A percentile compares a stretch with the other conserved stretches of the same genome.
Evolutionary conservation across 73 alveolate genomes (phyloP).

Genomic region (Uronychia binucleata): DNA sequence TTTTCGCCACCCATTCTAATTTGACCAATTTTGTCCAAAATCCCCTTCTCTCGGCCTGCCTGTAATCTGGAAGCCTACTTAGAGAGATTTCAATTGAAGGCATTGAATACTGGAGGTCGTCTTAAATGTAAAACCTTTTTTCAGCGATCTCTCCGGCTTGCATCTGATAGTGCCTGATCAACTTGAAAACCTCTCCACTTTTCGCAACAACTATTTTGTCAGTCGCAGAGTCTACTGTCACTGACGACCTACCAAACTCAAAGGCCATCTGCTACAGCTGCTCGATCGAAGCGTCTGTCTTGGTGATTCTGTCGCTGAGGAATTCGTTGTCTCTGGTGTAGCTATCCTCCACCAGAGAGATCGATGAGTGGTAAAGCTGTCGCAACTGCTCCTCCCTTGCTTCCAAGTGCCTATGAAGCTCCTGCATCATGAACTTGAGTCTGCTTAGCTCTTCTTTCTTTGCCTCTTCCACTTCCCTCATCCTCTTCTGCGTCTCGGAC

Average conservation of each 20-base stretch:
- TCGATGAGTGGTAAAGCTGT: background rate
- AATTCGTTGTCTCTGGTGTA: background rate
- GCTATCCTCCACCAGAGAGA: background rate
- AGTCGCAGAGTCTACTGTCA: background rate
- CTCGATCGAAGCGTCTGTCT: background rate
- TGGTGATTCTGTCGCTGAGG: background rate
- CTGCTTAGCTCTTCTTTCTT: conserved; percentile 33
- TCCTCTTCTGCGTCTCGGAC: conserved; percentile 20
- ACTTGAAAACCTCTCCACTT: background rate
- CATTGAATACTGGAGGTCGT: background rate
- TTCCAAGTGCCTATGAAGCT: conserved; percentile 22
- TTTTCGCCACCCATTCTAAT: too few species aligned
- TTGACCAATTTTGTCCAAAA: too few species aligned
- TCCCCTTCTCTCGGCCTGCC: too few species aligned
- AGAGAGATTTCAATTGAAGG: background rate
- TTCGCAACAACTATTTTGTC: background rate
- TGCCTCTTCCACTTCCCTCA: conserved; percentile 19
- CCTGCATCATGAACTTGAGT: conserved; percentile 21
- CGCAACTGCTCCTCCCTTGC: conserved; percentile 25
- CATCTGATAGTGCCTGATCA: background rate
- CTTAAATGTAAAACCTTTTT: background rate
- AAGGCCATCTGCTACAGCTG: background rate
- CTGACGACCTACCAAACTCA: background rate
- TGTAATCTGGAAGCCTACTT: too few species aligned
- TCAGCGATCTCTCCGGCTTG: background rate